These are phyloP conservation scores for Cercospora brassicicola DNA, from an alignment of 2,329 filamentous ascomycete genomes.

Conservation along the genomic window DNA sequence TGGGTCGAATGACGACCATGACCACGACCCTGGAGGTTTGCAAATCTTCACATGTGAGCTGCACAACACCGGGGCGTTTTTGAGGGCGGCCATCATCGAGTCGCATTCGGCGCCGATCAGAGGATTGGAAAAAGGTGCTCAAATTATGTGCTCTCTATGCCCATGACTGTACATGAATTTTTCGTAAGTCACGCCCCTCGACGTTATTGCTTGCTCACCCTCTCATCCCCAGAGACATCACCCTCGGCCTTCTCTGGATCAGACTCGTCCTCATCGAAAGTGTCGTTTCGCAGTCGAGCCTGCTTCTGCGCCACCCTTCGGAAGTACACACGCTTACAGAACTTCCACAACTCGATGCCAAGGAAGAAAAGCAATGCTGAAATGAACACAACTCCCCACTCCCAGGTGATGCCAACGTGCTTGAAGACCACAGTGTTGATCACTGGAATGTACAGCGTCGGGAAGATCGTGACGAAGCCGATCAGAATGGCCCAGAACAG, in stretches of 20 bases:
- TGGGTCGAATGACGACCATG: neutral
- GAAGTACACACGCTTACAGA: slow-evolving; percentile 54
- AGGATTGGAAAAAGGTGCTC: neutral
- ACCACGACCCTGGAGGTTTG: neutral
- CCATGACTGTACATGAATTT: neutral
- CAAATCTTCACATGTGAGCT: neutral
- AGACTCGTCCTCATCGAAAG: slow-evolving; percentile 28
- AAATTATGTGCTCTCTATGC: neutral
- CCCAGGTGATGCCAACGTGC: slow-evolving; percentile 63
- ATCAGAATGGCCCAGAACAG: slow-evolving; percentile 47
- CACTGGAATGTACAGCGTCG: slow-evolving; percentile 63
- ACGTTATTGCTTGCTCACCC: neutral
- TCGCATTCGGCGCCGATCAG: neutral
- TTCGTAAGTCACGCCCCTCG: neutral
- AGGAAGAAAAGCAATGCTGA: slow-evolving; percentile 57
- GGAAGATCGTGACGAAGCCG: slow-evolving; percentile 49
- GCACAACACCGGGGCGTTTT: neutral
- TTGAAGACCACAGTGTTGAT: slow-evolving; percentile 66
- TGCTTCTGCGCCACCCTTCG: slow-evolving; percentile 16
- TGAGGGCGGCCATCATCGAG: neutral
- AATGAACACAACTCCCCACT: slow-evolving; percentile 18
- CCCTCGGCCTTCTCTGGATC: slow-evolving; percentile 15
- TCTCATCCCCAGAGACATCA: slow-evolving; percentile 2
- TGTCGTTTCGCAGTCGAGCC: slow-evolving; percentile 12
- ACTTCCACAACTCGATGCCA: slow-evolving; percentile 67